Conservation (phyloP, 1,284 basidiomycete species). For the Marasmius fiardii region DNA sequence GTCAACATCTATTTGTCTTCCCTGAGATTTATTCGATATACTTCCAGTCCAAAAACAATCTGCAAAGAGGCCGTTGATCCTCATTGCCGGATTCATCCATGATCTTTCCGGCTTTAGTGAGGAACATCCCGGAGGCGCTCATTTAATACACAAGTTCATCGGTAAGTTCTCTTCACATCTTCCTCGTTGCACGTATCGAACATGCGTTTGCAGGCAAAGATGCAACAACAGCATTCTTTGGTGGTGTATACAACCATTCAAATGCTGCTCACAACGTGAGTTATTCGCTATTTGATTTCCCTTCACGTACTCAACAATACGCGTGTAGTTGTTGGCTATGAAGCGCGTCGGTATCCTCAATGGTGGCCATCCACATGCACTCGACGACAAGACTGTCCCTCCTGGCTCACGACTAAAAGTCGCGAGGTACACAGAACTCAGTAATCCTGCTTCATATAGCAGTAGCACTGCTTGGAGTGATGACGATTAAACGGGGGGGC, state of each 20-base stretch:
- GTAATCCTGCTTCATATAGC: conserved; percentile 38
- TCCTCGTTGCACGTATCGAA: conserved; percentile 71
- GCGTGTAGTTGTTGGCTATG: conserved; percentile 47
- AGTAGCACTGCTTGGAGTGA: conserved; percentile 41
- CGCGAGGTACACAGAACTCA: conserved; percentile 60
- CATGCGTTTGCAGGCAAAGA: conserved; percentile 60
- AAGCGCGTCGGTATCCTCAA: conserved; percentile 87
- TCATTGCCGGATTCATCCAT: conserved; percentile 89
- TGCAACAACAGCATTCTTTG: conserved; percentile 91
- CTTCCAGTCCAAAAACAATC: conserved; percentile 69
- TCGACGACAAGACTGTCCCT: conserved; percentile 59
- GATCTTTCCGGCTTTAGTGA: conserved; percentile 85
- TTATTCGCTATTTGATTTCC: conserved; percentile 5
- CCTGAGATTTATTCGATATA: conserved; percentile 10
- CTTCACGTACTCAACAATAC: conserved; percentile 2
- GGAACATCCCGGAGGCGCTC: conserved; percentile 82
- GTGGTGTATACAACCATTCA: conserved; percentile 91
- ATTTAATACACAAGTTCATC: conserved; percentile 61
- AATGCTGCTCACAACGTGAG: conserved; percentile 86
- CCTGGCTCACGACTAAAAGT: conserved; percentile 69
- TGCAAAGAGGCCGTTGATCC: conserved; percentile 72
- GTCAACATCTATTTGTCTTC: neutral
- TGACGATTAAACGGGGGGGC: conserved; percentile 19
- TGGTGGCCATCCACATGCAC: conserved; percentile 62
- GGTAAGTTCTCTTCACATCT: conserved; percentile 77